These are phyloP conservation scores for Nepenthes gracilis DNA, from an alignment of 148 eudicot species.

Conservation along the genomic window DNA sequence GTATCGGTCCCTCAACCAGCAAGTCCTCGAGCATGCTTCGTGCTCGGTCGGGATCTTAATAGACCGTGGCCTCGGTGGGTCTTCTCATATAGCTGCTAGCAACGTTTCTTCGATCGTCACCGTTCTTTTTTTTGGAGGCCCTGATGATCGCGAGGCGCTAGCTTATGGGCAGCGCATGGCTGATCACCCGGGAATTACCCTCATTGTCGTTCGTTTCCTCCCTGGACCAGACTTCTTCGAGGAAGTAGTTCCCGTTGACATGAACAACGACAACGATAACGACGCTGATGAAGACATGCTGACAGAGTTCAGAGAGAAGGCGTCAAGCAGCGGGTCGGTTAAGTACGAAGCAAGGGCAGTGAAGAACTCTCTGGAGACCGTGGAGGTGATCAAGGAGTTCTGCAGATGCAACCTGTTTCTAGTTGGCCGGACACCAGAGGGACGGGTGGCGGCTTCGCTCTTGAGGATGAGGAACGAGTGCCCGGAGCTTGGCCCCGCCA, in stretches of 20 bases:
- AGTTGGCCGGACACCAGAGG: constrained; percentile 59
- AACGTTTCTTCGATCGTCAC: constrained; percentile 45
- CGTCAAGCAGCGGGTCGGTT: constrained; percentile 18
- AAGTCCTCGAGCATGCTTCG: constrained; percentile 43
- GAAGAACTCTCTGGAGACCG: constrained; percentile 16
- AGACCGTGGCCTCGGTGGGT: constrained; percentile 80
- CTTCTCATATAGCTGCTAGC: constrained; percentile 63
- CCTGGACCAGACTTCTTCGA: constrained; percentile 23
- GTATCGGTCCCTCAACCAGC: constrained; percentile 33
- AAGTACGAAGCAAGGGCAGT: constrained; percentile 45
- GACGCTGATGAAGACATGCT: constrained; percentile 29
- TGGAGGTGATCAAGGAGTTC: constrained; percentile 21
- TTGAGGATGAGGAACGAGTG: constrained; percentile 24
- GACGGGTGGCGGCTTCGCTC: constrained; percentile 26
- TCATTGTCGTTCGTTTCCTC: constrained; percentile 33
- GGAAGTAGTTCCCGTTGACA: constrained; percentile 21
- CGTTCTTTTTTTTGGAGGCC: constrained; percentile 59
- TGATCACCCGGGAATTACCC: constrained; percentile 68
- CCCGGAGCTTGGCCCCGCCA: constrained; percentile 61
- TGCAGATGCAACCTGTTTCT: constrained; percentile 38
- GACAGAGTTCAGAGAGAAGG: constrained; percentile 16
- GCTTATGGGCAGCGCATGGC: constrained; percentile 63
- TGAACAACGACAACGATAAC: constrained; percentile 7
- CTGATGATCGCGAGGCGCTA: constrained; percentile 68
- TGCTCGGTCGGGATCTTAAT: constrained; percentile 73